Conservation (phyloP, 495 filamentous ascomycete genomes). For the Pseudoneurospora amorphoporcata region DNA sequence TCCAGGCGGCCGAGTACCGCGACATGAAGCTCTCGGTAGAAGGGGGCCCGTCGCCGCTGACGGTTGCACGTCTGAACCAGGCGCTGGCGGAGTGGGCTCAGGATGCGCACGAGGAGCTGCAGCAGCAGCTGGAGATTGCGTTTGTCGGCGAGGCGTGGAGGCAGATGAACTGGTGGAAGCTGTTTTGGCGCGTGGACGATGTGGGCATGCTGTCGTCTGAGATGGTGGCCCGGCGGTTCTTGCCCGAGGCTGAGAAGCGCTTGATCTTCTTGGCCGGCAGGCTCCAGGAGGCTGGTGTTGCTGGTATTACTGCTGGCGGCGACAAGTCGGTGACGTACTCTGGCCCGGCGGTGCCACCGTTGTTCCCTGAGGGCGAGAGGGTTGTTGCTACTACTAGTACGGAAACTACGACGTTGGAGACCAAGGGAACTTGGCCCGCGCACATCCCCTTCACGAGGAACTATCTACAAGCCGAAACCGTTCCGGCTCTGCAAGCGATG, state of each 20-base stretch:
- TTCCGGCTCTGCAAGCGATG: constrained; percentile 68
- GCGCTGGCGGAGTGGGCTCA: constrained; percentile 65
- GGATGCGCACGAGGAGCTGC: constrained; percentile 70
- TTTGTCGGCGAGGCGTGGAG: constrained; percentile 63
- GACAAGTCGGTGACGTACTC: constrained; percentile 10
- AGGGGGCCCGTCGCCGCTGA: constrained; percentile 24
- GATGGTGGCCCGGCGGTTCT: constrained; percentile 62
- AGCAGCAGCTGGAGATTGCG: constrained; percentile 61
- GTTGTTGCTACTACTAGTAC: neutral
- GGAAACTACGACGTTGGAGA: neutral
- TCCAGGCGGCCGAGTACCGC: constrained; percentile 39
- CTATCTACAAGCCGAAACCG: constrained; percentile 49
- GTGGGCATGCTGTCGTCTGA: constrained; percentile 71
- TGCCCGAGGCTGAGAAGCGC: constrained; percentile 61
- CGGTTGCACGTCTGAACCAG: constrained; percentile 41
- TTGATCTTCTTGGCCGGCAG: constrained; percentile 74
- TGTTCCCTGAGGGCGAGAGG: neutral
- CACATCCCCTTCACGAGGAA: constrained; percentile 49
- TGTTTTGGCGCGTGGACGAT: constrained; percentile 90
- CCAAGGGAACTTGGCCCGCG: constrained; percentile 25
- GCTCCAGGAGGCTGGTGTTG: constrained; percentile 50
- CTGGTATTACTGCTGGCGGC: neutral
- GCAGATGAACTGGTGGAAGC: constrained; percentile 82
- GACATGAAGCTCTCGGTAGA: constrained; percentile 14
- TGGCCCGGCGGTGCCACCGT: constrained; percentile 5